Evolutionary conservation across 192 early-diverging fungal genomes (phyloP).

Genomic region (Umbelopsis isabellina): DNA sequence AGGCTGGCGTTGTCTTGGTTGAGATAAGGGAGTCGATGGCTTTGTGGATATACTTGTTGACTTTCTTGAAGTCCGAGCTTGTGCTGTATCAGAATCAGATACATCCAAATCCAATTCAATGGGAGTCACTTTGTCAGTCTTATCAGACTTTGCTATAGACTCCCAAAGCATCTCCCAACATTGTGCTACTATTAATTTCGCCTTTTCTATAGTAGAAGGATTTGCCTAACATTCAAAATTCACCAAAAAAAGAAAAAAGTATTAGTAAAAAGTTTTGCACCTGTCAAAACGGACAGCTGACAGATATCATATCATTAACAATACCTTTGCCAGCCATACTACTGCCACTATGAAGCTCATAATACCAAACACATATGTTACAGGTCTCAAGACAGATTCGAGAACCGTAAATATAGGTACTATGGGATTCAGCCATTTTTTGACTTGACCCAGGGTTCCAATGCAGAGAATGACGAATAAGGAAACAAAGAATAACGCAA

Average conservation of each 20-base stretch:
- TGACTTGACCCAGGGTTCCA: constrained; percentile 12
- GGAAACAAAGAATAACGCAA: constrained; percentile 13
- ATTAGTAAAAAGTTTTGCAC: not conserved
- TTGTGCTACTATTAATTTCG: not conserved
- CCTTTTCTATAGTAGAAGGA: not conserved
- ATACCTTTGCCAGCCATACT: not conserved
- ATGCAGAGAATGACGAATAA: constrained; percentile 17
- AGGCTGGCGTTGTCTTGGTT: constrained; percentile 6
- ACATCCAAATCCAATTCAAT: not conserved
- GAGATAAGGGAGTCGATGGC: not conserved
- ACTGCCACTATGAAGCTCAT: not conserved
- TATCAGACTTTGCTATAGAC: not conserved
- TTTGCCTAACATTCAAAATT: constrained; percentile 1
- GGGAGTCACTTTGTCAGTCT: not conserved
- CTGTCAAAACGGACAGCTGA: too few species aligned
- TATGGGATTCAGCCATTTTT: constrained; percentile 14
- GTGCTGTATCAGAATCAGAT: not conserved
- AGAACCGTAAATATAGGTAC: not conserved
- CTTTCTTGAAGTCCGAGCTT: not conserved
- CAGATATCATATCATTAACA: not conserved
- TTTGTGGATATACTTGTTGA: not conserved
- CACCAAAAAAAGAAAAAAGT: not conserved
- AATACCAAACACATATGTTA: not conserved
- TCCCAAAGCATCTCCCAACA: not conserved
- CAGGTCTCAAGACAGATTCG: not conserved